Evolutionary conservation across 1,139 yeast species (phyloP).

Genomic region (Meyerozyma athensensis): DNA sequence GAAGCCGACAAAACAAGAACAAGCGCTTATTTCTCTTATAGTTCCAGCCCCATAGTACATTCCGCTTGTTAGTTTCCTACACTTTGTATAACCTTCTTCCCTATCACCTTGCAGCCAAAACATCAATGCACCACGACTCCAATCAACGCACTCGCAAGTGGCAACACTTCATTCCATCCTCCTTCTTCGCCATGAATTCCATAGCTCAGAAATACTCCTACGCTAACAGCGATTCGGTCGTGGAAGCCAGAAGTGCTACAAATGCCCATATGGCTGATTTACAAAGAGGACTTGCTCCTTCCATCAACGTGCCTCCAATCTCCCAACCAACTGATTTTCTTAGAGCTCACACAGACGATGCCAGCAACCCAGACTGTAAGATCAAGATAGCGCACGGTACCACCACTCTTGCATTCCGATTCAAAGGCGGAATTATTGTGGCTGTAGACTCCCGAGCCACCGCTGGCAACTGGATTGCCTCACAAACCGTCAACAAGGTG

Average conservation of each 20-base stretch:
- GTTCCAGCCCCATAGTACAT: no score
- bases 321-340: constrained; percentile 90
- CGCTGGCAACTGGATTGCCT: constrained; percentile 98
- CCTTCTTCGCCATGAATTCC: constrained; percentile 28
- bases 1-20: no score
- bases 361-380: constrained; percentile 85
- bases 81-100: no score
- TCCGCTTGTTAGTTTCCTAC: no score
- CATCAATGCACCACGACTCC: background rate
- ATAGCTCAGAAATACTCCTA: constrained; percentile 38
- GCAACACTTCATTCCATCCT: background rate
- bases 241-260: constrained; percentile 28
- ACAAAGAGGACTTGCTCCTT: constrained; percentile 51
- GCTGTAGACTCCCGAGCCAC: constrained; percentile 98
- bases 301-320: constrained; percentile 74
- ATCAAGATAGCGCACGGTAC: constrained; percentile 99
- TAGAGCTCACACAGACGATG: constrained; percentile 97
- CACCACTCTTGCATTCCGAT: constrained; percentile 93
- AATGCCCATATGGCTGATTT: constrained; percentile 20
- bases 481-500: constrained; percentile 96
- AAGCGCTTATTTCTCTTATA: no score
- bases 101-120: background rate
- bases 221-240: constrained; percentile 24
- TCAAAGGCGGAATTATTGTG: constrained; percentile 91
- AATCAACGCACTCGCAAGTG: background rate